A percentile compares a stretch with the other conserved stretches of the same genome.
Conservation (phyloP, 78 protist genomes). For the Emiliania huxleyi region DNA sequence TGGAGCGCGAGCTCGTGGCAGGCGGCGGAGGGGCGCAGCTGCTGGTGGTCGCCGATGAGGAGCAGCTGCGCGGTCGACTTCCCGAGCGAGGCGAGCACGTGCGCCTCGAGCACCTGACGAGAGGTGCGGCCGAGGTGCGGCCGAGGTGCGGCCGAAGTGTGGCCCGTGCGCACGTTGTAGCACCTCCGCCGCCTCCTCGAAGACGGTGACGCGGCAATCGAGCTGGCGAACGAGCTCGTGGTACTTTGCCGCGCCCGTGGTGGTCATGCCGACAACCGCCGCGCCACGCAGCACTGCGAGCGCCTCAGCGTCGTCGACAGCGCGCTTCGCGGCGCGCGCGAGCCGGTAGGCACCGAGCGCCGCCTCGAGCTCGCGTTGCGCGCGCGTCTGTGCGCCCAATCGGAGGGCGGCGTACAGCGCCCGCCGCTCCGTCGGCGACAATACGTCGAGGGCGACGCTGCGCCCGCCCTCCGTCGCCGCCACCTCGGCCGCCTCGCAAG, state of each 20-base stretch:
- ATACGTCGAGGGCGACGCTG: background rate
- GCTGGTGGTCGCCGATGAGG: constrained; percentile 89
- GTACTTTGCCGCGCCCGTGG: constrained; percentile 52
- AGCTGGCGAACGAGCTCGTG: constrained; percentile 11
- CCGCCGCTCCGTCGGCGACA: background rate
- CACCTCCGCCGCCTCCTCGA: constrained; percentile 83
- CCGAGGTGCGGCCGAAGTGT: too few species aligned
- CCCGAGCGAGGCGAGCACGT: constrained; percentile 61
- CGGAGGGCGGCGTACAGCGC: background rate
- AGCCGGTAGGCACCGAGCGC: background rate
- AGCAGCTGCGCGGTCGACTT: constrained; percentile 60
- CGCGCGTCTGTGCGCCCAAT: background rate
- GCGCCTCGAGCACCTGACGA: constrained; percentile 65
- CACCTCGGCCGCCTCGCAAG: background rate
- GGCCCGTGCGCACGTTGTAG: constrained; percentile 64
- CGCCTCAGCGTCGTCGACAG: background rate
- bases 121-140: too few species aligned
- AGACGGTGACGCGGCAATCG: constrained; percentile 40
- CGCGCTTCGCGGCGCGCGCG: background rate
- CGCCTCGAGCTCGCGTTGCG: background rate
- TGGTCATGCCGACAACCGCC: constrained; percentile 56
- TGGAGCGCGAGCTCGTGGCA: constrained; percentile 11
- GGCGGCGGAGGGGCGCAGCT: constrained; percentile 72
- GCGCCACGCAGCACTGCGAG: background rate
- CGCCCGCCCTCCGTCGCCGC: background rate